Percentiles rank a stretch among this genome's conserved stretches.
These are phyloP conservation scores for Geotrichum candidum DNA, from an alignment of 1,139 yeast genomes.

Conservation along the genomic window DNA sequence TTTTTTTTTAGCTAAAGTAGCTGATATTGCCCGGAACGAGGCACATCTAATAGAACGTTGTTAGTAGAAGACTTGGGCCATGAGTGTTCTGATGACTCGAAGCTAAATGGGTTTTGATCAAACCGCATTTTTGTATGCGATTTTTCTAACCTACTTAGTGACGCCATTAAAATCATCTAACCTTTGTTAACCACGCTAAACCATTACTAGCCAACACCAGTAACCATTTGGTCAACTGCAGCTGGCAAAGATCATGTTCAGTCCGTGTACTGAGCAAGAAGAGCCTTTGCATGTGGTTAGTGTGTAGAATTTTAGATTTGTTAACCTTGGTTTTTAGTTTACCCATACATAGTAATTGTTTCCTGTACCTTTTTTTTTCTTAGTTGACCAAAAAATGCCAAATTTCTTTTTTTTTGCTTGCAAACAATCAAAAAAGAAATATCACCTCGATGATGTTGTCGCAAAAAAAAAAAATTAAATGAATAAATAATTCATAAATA, in stretches of 20 bases:
- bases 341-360: background rate
- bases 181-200: background rate
- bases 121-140: too few species aligned
- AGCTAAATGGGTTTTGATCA: background rate
- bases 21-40: too few species aligned
- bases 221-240: background rate
- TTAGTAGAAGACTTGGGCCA: background rate
- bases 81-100: background rate
- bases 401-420: background rate
- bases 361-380: background rate
- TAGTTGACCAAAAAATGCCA: background rate
- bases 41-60: background rate
- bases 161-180: background rate
- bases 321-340: background rate
- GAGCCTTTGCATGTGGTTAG: background rate
- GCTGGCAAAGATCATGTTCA: background rate
- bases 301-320: background rate
- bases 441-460: background rate
- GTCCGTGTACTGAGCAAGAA: background rate
- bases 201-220: background rate
- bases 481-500: background rate
- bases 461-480: background rate
- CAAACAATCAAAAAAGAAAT: background rate
- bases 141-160: too few species aligned
- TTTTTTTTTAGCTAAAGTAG: too few species aligned